Evolutionary conservation across 1,139 yeast species (phyloP), one percentile per base, ranked within the genome.

Genomic region (Debaryomyces sp.): DNA sequence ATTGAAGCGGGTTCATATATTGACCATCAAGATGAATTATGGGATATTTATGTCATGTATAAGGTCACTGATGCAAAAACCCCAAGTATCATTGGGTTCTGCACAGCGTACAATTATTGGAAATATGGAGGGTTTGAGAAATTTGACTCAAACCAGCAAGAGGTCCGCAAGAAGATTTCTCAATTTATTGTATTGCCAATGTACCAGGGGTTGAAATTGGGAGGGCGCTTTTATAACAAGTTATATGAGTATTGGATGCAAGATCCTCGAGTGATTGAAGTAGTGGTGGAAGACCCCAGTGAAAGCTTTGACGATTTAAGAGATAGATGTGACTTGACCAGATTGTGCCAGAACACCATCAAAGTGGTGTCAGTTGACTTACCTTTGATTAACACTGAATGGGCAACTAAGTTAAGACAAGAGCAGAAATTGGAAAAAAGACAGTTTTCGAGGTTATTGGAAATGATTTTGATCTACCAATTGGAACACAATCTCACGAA

Each of bases 1-100:
- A 94, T 94, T 59, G 99, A 94, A 65, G 98, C 96, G 0, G 99
- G 97, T 1, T 85, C 96, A 2, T 89, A 82, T 60, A 90, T 95
- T 52, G 97, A 92, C 61, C 75, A 77, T 35, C 67, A 69, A 1
- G 98, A 94, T 64, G 78, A 79, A 15, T 75, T 81, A 23, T 94
- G 99, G 99, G 82, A 81, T 40, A 63, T 81, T 4, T 81, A 77
- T 56, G 77, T 77, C 8, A 55, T 81, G 35, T 82, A 80, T 78
- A 81, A 58, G 53, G 81, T 63, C 44, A 78, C 54, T 44, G 77
- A 56, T 59, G 68, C 56, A 23, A 56, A 57, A 18, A 65, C 64
- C 41, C 73, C 76, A 1, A 68, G 75, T 46, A 68, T 94, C 49
- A 81, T 85, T 33, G 98, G 97, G 0, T 94, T 87, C 62, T 72